phyloP scores from a whole-genome alignment of 768 basidiomycete species.

The Candolleomyces aberdarensis region DNA sequence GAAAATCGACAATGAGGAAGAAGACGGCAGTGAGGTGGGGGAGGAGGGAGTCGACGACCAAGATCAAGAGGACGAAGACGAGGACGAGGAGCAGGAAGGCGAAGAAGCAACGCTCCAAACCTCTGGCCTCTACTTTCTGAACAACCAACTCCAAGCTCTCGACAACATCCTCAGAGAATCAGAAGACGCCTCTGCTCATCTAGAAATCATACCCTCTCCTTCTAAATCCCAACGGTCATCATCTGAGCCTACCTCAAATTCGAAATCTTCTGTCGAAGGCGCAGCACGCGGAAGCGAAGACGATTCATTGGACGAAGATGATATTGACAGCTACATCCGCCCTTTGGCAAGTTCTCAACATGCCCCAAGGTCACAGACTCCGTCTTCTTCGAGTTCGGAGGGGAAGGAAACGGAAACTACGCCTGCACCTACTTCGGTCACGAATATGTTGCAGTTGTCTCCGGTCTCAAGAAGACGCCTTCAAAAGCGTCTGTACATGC shows the following conservation, averaged over 20 bases:
- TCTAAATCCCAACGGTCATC: no score
- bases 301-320: not conserved
- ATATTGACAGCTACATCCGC: not conserved
- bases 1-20: not conserved
- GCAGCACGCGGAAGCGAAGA: not conserved
- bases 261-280: not conserved
- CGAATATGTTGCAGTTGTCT: conserved; percentile 5
- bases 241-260: no score
- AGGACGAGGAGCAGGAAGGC: not conserved
- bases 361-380: not conserved
- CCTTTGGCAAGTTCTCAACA: not conserved
- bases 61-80: not conserved
- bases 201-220: not conserved
- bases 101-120: not conserved
- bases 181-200: conserved; percentile 6
- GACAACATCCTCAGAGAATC: conserved; percentile 19
- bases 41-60: not conserved
- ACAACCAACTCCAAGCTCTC: conserved; percentile 22
- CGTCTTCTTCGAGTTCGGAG: not conserved
- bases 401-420: not conserved
- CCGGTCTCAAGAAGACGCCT: conserved; percentile 11
- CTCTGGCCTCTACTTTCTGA: conserved; percentile 1
- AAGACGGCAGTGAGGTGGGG: not conserved
- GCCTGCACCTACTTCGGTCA: not conserved
- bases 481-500: conserved; percentile 13